These are phyloP conservation scores for Epichloe gansuensis DNA, from an alignment of 2,329 filamentous ascomycete species.

Conservation along the genomic window DNA sequence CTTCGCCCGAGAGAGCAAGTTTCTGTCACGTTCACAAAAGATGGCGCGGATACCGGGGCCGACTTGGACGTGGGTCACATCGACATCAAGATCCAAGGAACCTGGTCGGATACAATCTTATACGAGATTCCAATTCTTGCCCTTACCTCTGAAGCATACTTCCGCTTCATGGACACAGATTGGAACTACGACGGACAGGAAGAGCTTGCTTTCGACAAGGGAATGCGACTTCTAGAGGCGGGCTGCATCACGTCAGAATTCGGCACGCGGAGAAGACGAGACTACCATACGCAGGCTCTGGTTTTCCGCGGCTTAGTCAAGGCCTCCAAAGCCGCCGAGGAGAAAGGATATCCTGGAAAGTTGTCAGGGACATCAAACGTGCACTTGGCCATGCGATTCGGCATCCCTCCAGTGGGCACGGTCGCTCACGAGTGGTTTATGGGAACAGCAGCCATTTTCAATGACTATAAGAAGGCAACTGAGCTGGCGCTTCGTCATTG, in stretches of 20 bases:
- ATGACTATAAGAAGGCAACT: conserved; percentile 75
- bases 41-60: conserved; percentile 43
- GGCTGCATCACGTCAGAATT: conserved; percentile 92
- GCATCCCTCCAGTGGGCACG: conserved; percentile 74
- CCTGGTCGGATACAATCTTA: conserved; percentile 90
- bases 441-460: conserved; percentile 84
- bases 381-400: conserved; percentile 89
- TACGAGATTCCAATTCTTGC: conserved; percentile 95
- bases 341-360: conserved; percentile 55
- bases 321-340: conserved; percentile 59
- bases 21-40: conserved; percentile 50
- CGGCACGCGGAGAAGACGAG: conserved; percentile 74
- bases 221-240: conserved; percentile 59
- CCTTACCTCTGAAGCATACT: conserved; percentile 89
- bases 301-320: conserved; percentile 78
- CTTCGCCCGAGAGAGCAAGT: conserved; percentile 75
- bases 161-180: conserved; percentile 88
- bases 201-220: conserved; percentile 74
- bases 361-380: conserved; percentile 91
- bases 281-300: conserved; percentile 89
- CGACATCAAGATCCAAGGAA: conserved; percentile 63
- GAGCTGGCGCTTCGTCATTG: conserved; percentile 78
- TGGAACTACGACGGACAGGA: conserved; percentile 85
- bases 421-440: conserved; percentile 98
- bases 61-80: conserved; percentile 63